Base-by-base conservation (phyloP, 768 basidiomycete species). In the Tricholoma furcatifolium region DNA sequence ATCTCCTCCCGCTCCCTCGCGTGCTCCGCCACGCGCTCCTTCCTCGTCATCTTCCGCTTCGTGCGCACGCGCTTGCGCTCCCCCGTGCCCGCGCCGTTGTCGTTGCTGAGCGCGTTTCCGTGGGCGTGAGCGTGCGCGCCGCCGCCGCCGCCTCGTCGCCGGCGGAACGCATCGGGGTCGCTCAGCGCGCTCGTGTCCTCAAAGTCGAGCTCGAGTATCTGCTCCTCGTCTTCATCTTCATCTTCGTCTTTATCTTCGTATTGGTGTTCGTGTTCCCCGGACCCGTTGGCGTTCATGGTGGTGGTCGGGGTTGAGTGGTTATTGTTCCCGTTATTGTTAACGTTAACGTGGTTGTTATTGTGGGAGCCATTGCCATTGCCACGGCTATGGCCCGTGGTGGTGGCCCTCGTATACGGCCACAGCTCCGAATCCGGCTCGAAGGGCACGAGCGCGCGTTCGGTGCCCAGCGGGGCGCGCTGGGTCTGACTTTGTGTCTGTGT, bases 141-240 rank as follows among this genome's bases (percentile, higher is more conserved):
- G n/a, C n/a, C n/a, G n/a, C n/a, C n/a, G n/a, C n/a, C n/a, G n/a
- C n/a, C n/a, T n/a, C n/a, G n/a, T n/a, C 40, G 49, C 75, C 60
- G 67, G 67, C 27, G 67, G 60, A 87, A 88, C 9, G 78, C 77
- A 43, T 77, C 78, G 2, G 82, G 80, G 58, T 90, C 83, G 62
- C 86, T 88, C 61, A 91, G 65, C 18, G 85, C 82, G 52, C 85
- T 84, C 39, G 79, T 90, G 50, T 90, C 88, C 5, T 77, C 76
- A 60, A 88, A 91, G 64, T 87, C 85, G 46, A 91, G 80, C 65
- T 90, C 88, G 9, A 90, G 78, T 21, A 91, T 80, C 50, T n/a
- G n/a, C n/a, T 87, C 87, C 5, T 79, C 80, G n/a, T 74, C 74
- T 9, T 63, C 71, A 35, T 70, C 41, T 48, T 43, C 7, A 9